Evolutionary conservation across 140 eudicot genomes (phyloP), one percentile per base, ranked within the genome.

Genomic region (Eryngium alpinum): DNA sequence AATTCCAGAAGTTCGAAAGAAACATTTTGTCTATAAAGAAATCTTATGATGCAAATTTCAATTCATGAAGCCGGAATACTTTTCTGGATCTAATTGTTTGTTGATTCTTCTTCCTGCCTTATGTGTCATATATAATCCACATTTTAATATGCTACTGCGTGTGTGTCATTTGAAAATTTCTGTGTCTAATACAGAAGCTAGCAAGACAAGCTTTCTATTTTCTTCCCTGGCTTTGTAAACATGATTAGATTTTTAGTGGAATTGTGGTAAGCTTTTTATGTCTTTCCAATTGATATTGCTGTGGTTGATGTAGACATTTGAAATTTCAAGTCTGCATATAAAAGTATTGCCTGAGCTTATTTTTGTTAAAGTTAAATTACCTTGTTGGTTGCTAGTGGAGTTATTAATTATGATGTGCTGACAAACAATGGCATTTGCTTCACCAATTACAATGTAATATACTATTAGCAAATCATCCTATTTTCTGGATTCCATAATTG

Each of bases 261-360:
- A 33, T 5, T n/a, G 7, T 38, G 5, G 46, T 15, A 32, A 72
- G 16, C 77, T 72, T 72, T 31, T 31, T 67, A 24, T 31, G 74
- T 34, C 44, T 67, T 63, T 14, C 25, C 75, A 33, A 19, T 24
- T 70, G 24, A 32, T 32, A 28, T 70, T 72, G n/a, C 17, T 72
- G 17, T 34, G 44, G 52, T n/a, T 18, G 53, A 72, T 33, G 77
- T 34, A 38, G 33, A 25, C 34, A 18, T 72, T 34, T 72, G 3
- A 10, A 72, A 46, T 21, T 72, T 72, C 31, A 72, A 72, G 50
- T 71, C 77, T 72, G 77, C 77, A 70, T 29, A 6, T 63, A 49
- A 72, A n/a, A 31, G 77, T 25, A 33, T 72, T 38, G 17, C 19
- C 77, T 72, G 33, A 11, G 28, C 24, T 24, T 1, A 21, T 67